Evolutionary conservation across 2,329 filamentous ascomycete genomes (phyloP), one percentile per base, ranked within the genome.

Genomic region (Myrmaecium sp.): DNA sequence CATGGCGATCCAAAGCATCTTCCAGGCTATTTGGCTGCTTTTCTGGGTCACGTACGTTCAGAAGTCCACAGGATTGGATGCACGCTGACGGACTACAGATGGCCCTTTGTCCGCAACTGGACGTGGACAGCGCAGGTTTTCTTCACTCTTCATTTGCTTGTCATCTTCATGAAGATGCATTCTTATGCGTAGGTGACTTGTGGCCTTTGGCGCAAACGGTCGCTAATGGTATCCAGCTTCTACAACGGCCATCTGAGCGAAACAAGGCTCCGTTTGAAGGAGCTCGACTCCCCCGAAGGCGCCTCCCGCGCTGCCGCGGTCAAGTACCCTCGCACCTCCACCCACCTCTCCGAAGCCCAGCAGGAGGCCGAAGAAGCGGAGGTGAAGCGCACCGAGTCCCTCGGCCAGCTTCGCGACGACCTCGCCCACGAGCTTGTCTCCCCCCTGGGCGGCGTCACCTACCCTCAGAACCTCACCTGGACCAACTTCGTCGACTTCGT

Each of bases 91-190:
- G 21, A n/a, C 16, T 36, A 36, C 29, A 66, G 63, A 30, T 71
- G 83, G 45, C 89, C 89, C 0, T 95, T 95, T 37, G 52, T 75
- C 39, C 62, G 91, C 6, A 65, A 77, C 27, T 98, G 89, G 89
- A 80, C 83, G 3, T 98, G 89, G 89, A 98, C 89, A 0, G 75
- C 86, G 3, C 89, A 95, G 46, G 89, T 98, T 20, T 98, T 91
- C 51, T 69, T 98, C 40, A 76, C 84, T 7, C 62, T 98, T 17
- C 89, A 98, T 52, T 76, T 83, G 22, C 71, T 98, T 54, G 76
- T 81, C 5, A 64, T 98, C 12, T 71, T 94, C 26, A 98, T 98
- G 89, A 98, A 98, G 62, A 89, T 95, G 72, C 89, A 98, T 51
- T 94, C 84, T 5, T 98, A 93, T 46, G 79, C 82, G 44, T 51